Conservation (phyloP, 2,329 filamentous ascomycete genomes). For the Trichoderma guizhouense region DNA sequence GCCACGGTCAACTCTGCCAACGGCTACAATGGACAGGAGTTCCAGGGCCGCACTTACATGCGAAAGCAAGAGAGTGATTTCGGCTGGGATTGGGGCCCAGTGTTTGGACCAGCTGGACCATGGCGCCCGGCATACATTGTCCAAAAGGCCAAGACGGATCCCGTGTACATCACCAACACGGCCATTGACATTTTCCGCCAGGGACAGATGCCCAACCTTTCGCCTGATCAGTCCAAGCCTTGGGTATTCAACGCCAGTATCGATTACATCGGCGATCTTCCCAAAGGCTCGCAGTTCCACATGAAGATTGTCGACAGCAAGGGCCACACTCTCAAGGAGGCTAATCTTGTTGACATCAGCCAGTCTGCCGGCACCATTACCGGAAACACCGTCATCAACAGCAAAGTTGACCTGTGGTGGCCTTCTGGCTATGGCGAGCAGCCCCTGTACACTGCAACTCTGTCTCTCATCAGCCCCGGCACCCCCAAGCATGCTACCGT, state of each 20-base stretch:
- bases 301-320: conserved; percentile 44
- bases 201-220: conserved; percentile 56
- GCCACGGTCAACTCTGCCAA: not conserved
- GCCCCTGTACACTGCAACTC: conserved; percentile 53
- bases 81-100: conserved; percentile 63
- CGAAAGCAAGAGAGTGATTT: conserved; percentile 62
- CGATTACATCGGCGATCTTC: conserved; percentile 51
- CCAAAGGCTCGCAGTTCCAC: conserved; percentile 38
- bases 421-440: conserved; percentile 55
- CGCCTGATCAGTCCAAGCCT: conserved; percentile 52
- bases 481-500: conserved; percentile 31
- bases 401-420: conserved; percentile 57
- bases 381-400: conserved; percentile 43
- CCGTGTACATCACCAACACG: conserved; percentile 35
- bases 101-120: conserved; percentile 57
- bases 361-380: conserved; percentile 35
- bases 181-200: conserved; percentile 57
- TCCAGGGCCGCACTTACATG: conserved; percentile 32
- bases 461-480: conserved; percentile 43
- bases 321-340: conserved; percentile 35
- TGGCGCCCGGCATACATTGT: conserved; percentile 59
- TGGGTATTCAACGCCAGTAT: conserved; percentile 62
- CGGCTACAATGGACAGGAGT: conserved; percentile 16
- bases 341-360: conserved; percentile 38
- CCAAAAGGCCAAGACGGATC: conserved; percentile 38